These are phyloP conservation scores for Suhomyces pyralidae DNA, from an alignment of 805 yeast genomes.

Conservation along the genomic window DNA sequence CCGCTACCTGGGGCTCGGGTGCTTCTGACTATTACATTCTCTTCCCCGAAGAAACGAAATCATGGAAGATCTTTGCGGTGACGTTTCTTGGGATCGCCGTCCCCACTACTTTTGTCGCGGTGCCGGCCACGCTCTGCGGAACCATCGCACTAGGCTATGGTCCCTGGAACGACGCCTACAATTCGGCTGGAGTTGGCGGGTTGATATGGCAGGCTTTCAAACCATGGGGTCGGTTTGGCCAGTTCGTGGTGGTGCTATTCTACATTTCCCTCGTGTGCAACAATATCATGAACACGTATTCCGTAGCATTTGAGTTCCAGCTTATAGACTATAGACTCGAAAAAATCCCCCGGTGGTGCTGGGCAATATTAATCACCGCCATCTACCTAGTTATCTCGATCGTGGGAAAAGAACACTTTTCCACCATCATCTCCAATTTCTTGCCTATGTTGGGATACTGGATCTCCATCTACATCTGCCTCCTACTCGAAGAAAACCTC, in stretches of 20 bases:
- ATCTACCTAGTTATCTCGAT: slow-evolving; percentile 68
- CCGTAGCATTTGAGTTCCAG: slow-evolving; percentile 79
- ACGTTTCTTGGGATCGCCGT: slow-evolving; percentile 23
- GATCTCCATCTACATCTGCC: slow-evolving; percentile 76
- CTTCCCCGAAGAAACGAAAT: slow-evolving; percentile 29
- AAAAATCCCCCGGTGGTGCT: slow-evolving; percentile 72
- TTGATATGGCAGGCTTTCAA: slow-evolving; percentile 58
- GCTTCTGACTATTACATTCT: slow-evolving; percentile 34
- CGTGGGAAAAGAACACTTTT: slow-evolving; percentile 71
- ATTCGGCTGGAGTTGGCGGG: slow-evolving; percentile 69
- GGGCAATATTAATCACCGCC: slow-evolving; percentile 62
- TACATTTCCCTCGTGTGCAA: slow-evolving; percentile 77
- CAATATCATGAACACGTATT: slow-evolving; percentile 76
- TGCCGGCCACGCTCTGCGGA: slow-evolving; percentile 68
- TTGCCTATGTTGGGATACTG: slow-evolving; percentile 91
- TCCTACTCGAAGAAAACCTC: slow-evolving; percentile 67
- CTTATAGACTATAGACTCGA: slow-evolving; percentile 53
- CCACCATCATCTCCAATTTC: slow-evolving; percentile 72
- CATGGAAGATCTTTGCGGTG: slow-evolving; percentile 22
- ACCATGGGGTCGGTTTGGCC: slow-evolving; percentile 79
- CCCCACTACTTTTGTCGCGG: slow-evolving; percentile 76
- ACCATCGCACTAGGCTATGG: slow-evolving; percentile 57
- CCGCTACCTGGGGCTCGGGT: slow-evolving; percentile 35
- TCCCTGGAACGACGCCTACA: slow-evolving; percentile 59
- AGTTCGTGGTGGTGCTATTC: slow-evolving; percentile 65